Evolutionary conservation across 306 rosid genomes (phyloP), one percentile per base, ranked within the genome.

Genomic region (Leucaena leucocephala): DNA sequence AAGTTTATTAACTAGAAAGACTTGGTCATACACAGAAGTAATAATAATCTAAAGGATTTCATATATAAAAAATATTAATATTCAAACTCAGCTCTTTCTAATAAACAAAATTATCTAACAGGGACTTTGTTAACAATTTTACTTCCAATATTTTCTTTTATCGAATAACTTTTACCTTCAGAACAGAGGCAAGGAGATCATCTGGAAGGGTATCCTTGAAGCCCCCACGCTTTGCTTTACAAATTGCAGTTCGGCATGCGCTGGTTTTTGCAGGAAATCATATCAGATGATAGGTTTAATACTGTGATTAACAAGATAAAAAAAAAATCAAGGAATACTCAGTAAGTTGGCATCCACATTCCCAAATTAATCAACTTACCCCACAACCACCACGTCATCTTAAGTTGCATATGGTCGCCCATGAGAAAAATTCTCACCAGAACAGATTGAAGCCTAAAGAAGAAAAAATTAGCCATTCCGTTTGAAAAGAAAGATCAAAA

Each of bases 151-250:
- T 8, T 36, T 62, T 62, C 19, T 16, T 38, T 68, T 57, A 68
- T 57, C 21, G 57, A 50, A 71, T 44, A 65, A 64, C 1, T 14
- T 16, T 79, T 68, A 91, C 98, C 97, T 92, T 89, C 34, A 94
- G 83, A 81, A 92, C 98, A 21, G 97, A 44, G 33, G 95, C 92
- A 75, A 94, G 92, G 33, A 92, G 85, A 86, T 94, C 97, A 87
- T 94, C 97, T 4, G 94, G 88, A 71, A 84, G 88, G 63, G 98
- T 88, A 82, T 94, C 97, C 91, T 94, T 94, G 81, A 92, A 94
- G 63, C 92, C 87, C 21, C 97, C 98, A 55, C 90, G 91, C 83
- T 87, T 92, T 59, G 98, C 84, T 80, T 89, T 94, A 84, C 98
- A 94, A 66, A 94, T 88, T 2, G 97, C 90, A n/a, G 98, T 92